These are phyloP conservation scores for Suillus subaureus DNA, from an alignment of 768 basidiomycete species.

Conservation along the genomic window DNA sequence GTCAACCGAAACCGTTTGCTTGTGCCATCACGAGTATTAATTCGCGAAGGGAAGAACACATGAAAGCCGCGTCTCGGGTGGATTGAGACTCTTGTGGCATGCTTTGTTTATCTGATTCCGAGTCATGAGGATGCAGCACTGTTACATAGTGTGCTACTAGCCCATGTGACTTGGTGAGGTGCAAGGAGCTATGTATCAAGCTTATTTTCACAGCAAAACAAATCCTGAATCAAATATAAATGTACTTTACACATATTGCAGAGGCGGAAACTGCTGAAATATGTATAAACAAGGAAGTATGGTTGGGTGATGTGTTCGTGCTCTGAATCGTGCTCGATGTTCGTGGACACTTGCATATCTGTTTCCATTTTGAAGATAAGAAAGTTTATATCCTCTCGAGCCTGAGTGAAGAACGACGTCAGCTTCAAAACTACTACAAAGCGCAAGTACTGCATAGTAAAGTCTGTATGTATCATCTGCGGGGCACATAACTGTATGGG, in stretches of 20 bases:
- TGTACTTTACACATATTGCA: conserved; percentile 29
- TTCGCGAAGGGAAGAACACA: not conserved
- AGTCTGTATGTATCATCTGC: not conserved
- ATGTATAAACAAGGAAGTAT: conserved; percentile 31
- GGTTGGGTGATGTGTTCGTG: conserved; percentile 45
- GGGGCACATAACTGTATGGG: not conserved
- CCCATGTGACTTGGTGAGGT: not conserved
- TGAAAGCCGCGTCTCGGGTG: not conserved
- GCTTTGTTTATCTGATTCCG: not conserved
- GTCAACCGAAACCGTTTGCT: conserved; percentile 8
- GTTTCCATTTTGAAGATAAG: not conserved
- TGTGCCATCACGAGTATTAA: conserved; percentile 5
- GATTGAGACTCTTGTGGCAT: not conserved
- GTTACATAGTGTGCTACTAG: not conserved
- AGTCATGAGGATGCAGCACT: not conserved
- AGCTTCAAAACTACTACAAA: not conserved
- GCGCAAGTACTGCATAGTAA: not conserved
- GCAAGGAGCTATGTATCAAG: conserved; percentile 23
- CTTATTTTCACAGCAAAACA: conserved; percentile 14
- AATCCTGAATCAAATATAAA: conserved; percentile 11
- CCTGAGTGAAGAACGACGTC: too few species aligned
- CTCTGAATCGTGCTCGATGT: too few species aligned
- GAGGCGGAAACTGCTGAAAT: conserved; percentile 71
- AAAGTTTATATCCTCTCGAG: not conserved
- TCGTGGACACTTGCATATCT: not conserved